These are phyloP conservation scores for Cladosporium oxysporum DNA, from an alignment of 2,329 filamentous ascomycete genomes.

Conservation along the genomic window DNA sequence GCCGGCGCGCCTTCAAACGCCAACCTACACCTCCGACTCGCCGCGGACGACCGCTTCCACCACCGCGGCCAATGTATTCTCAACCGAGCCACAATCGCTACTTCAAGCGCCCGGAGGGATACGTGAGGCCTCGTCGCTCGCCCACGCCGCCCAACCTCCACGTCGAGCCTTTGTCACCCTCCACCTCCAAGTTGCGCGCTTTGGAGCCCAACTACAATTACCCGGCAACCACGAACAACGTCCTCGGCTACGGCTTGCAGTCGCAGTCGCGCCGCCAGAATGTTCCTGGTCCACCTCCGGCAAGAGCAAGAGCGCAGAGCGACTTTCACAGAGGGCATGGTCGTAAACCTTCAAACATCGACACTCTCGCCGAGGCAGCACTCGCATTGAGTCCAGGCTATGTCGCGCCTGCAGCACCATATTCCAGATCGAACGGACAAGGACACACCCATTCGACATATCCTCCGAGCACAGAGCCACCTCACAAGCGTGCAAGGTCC, in stretches of 20 bases:
- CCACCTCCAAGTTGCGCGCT: slow-evolving; percentile 27
- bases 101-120: slow-evolving; percentile 32
- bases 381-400: slow-evolving; percentile 39
- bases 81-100: slow-evolving; percentile 27
- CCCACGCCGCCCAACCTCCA: slow-evolving; percentile 37
- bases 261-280: slow-evolving; percentile 9
- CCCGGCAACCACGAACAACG: slow-evolving; percentile 33
- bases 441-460: slow-evolving; percentile 25
- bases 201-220: slow-evolving; percentile 40
- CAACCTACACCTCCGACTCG: slow-evolving; percentile 13
- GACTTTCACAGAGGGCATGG: slow-evolving; percentile 29
- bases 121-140: slow-evolving; percentile 29
- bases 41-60: slow-evolving; percentile 8
- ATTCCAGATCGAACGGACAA: slow-evolving; percentile 8
- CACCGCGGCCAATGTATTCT: slow-evolving; percentile 7
- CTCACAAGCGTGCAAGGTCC: slow-evolving; percentile 62
- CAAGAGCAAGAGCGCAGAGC: slow-evolving; percentile 17
- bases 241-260: slow-evolving; percentile 5
- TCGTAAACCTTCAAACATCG: slow-evolving; percentile 42
- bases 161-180: slow-evolving; percentile 40
- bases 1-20: slow-evolving; percentile 13
- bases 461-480: slow-evolving; percentile 48
- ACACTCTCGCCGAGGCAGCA: slow-evolving; percentile 47
- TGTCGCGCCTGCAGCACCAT: not conserved
- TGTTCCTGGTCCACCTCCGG: not conserved